Percentiles rank a stretch among this genome's conserved stretches.
phyloP scores from a whole-genome alignment of 306 rosid species.

The Morella rubra region DNA sequence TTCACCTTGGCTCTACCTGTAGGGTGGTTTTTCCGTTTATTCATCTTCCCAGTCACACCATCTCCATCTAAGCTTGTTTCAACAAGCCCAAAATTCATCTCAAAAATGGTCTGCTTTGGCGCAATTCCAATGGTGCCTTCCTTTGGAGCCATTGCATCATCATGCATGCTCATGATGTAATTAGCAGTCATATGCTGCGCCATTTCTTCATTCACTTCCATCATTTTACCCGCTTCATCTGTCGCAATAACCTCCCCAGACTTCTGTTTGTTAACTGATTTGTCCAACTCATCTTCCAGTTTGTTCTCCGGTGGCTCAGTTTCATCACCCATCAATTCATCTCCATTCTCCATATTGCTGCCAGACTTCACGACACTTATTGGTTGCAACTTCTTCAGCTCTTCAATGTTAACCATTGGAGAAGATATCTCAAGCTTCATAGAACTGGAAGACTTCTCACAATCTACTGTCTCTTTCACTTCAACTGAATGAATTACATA shows the following conservation, averaged over 20 bases:
- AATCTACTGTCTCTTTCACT: slow-evolving; percentile 29
- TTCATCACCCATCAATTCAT: slow-evolving; percentile 59
- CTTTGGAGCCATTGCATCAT: slow-evolving; percentile 37
- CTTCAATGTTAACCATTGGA: slow-evolving; percentile 30
- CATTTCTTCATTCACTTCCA: slow-evolving; percentile 34
- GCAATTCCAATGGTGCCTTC: slow-evolving; percentile 31
- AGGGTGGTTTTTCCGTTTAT: slow-evolving; percentile 35
- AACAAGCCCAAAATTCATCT: slow-evolving; percentile 18
- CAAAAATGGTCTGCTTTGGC: slow-evolving; percentile 25
- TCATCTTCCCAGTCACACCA: slow-evolving; percentile 32
- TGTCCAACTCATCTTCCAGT: slow-evolving; percentile 40
- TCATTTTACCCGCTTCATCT: slow-evolving; percentile 19
- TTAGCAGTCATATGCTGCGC: slow-evolving; percentile 27
- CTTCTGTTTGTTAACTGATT: slow-evolving; percentile 29
- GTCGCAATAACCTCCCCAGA: slow-evolving; percentile 22
- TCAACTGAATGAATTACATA: slow-evolving; percentile 21
- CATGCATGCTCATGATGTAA: slow-evolving; percentile 17
- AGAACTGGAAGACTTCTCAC: slow-evolving; percentile 26
- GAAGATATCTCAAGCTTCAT: slow-evolving; percentile 30
- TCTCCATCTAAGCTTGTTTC: slow-evolving; percentile 38
- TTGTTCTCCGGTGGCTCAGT: slow-evolving; percentile 69
- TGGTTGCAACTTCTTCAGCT: slow-evolving; percentile 22
- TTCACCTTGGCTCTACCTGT: slow-evolving; percentile 40
- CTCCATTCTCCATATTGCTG: slow-evolving; percentile 27
- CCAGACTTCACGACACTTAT: slow-evolving; percentile 26